Evolutionary conservation across 1,139 yeast species (phyloP), one percentile per base, ranked within the genome.

Genomic region (Kodamaea plutei): DNA sequence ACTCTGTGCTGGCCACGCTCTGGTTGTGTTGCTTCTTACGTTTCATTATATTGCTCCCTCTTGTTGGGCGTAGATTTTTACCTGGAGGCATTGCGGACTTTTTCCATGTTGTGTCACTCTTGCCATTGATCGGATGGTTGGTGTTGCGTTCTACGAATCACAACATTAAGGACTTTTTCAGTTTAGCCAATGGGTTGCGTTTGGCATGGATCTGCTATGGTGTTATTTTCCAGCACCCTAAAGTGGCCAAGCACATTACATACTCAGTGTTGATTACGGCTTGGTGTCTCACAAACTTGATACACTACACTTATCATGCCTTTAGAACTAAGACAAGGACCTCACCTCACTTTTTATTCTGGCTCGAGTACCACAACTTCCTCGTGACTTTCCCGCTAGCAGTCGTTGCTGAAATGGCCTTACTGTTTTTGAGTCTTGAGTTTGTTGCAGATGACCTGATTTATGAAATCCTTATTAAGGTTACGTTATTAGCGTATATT

Each of bases 1-100:
- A 68, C 37, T 40, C 54, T 1, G 58, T 54, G 6, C 49, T 73
- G 0, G 56, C 67, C 10, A 64, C 77, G 3, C 49, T 77, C 15
- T 76, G 78, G 74, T 49, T 64, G 22, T 70, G 79, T 30, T 67
- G 81, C 34, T 51, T 76, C 5, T 54, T 62, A 6, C 53, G 88
- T 30, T 66, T 78, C 41, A 34, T 66, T 9, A 54, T 78, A 3
- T 56, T 80, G 19, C 58, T 76, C 28, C 84, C 84, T 2, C 53
- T 80, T 15, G 84, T 78, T 6, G 84, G 85, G 1, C 54, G 74
- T 25, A 64, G 61, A 40, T 80, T 76, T 44, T 53, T 80, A 17
- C 81, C 85, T 2, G 84, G 81, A 6, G 87, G 87, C 1, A 76
- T 80, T 9, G 84, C 83, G 29, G 81, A 74, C 42, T 77, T 76